These are phyloP conservation scores for Silene coronaria DNA, from an alignment of 179 eudicot species.

Conservation along the genomic window DNA sequence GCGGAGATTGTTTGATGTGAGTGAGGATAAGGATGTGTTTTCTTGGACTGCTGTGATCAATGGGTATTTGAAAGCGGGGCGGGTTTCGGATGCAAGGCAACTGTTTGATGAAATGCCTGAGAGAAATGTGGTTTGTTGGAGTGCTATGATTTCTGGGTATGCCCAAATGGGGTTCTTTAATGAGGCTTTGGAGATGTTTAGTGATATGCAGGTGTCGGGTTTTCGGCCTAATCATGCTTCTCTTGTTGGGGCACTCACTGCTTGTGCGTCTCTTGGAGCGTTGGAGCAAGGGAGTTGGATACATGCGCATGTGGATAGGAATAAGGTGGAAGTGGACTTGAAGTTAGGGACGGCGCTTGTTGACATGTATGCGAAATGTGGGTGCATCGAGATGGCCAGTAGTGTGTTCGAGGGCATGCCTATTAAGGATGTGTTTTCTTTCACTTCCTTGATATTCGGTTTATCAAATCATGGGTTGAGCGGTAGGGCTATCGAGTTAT, in stretches of 20 bases:
- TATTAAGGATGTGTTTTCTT: constrained; percentile 51
- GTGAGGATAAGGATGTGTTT: constrained; percentile 47
- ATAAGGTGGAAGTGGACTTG: constrained; percentile 41
- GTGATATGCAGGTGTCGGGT: constrained; percentile 52
- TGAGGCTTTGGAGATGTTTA: constrained; percentile 57
- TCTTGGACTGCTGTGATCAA: constrained; percentile 64
- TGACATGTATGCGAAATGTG: constrained; percentile 83
- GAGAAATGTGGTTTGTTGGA: constrained; percentile 64
- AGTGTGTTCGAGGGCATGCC: constrained; percentile 55
- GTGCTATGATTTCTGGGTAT: constrained; percentile 66
- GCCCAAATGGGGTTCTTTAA: constrained; percentile 45
- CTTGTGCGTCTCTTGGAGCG: constrained; percentile 67
- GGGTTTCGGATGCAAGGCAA: constrained; percentile 29
- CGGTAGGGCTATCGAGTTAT: constrained; percentile 40
- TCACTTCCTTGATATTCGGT: constrained; percentile 59
- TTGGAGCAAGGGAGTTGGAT: constrained; percentile 80
- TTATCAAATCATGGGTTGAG: constrained; percentile 63
- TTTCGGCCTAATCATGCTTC: constrained; percentile 50
- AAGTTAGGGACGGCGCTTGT: constrained; percentile 64
- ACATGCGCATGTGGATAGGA: constrained; percentile 46
- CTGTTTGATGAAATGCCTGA: constrained; percentile 46
- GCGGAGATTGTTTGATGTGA: constrained; percentile 45
- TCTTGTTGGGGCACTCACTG: constrained; percentile 59
- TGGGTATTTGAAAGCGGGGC: constrained; percentile 43
- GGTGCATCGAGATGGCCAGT: constrained; percentile 56